These are phyloP conservation scores for Ceratocystis papillata DNA, from an alignment of 2,329 filamentous ascomycete species.

Conservation along the genomic window DNA sequence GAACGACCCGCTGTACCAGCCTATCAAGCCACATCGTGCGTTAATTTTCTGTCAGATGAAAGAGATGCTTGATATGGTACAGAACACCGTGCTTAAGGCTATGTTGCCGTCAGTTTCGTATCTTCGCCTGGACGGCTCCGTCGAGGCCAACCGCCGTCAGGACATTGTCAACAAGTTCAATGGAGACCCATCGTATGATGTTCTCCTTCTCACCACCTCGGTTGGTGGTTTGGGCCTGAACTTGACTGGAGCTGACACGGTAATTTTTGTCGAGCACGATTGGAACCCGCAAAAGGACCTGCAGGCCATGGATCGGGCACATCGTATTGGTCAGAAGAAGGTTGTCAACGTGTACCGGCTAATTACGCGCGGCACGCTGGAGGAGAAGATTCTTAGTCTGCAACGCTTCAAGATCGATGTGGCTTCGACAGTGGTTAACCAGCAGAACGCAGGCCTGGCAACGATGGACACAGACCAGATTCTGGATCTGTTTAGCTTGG, in stretches of 20 bases:
- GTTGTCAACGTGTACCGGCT: slow-evolving; percentile 97
- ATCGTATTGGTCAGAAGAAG: slow-evolving; percentile 98
- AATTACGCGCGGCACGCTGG: slow-evolving; percentile 87
- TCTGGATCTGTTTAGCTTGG: slow-evolving; percentile 86
- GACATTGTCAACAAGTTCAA: slow-evolving; percentile 99
- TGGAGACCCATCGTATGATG: slow-evolving; percentile 91
- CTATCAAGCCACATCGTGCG: slow-evolving; percentile 90
- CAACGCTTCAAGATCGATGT: slow-evolving; percentile 99
- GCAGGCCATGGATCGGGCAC: slow-evolving; percentile 96
- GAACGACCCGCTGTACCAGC: slow-evolving; percentile 56
- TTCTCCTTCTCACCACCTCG: slow-evolving; percentile 82
- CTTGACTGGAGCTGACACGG: slow-evolving; percentile 90
- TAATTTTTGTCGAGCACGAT: slow-evolving; percentile 98
- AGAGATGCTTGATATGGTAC: slow-evolving; percentile 99
- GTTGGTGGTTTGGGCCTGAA: slow-evolving; percentile 93
- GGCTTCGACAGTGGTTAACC: slow-evolving; percentile 94
- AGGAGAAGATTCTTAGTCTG: slow-evolving; percentile 96
- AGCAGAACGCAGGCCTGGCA: slow-evolving; percentile 86
- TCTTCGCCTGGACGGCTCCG: slow-evolving; percentile 83
- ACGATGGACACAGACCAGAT: slow-evolving; percentile 99
- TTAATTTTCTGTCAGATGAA: slow-evolving; percentile 99
- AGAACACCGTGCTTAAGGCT: slow-evolving; percentile 80
- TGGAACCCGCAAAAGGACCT: slow-evolving; percentile 99
- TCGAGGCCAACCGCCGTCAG: slow-evolving; percentile 87
- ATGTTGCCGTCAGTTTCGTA: slow-evolving; percentile 89